Base-by-base conservation (phyloP, 1,139 yeast species). In the Ogataea hybrid region DNA sequence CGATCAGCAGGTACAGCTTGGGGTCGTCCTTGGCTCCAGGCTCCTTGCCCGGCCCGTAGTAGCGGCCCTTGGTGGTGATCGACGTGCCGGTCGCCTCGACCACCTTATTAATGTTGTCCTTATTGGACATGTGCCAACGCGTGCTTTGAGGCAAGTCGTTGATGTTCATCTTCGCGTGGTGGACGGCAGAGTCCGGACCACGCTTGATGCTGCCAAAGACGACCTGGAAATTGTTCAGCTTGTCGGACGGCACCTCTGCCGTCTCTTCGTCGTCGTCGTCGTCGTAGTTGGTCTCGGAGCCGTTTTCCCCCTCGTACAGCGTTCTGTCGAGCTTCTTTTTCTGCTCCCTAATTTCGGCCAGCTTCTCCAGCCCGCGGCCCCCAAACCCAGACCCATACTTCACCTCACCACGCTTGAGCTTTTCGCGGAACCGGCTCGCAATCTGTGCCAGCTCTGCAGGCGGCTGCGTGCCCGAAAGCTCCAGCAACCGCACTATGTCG, bases 91-190 rank as follows among this genome's bases (percentile, higher is more conserved):
- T 83, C 33, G 79, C 70, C 38, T 87, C 95, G 37, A 80, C 79
- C 35, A 92, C 74, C 51, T 76, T 77, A 3, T 77, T 64, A 39
- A 86, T 70, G 35, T 78, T 81, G 3, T 83, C 82, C 25, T 84
- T 73, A 48, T 84, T 81, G 4, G 90, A 81, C 5, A 86, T 90
- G 39, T 74, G 74, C 94, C 95, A 84, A 52, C 98, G 69, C 0
- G 90, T 92, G 34, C 76, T 71, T 56, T 85, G 92, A 0, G 97
- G 96, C 23, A 86, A 69, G 58, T 92, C 97, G 55, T 92, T 92
- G 51, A 90, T 82, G 39, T 79, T 78, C 43, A 92, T 71, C 8
- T 49, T 74, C 1, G 96, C 84, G 54, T 81, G 84, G 66, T 70
- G 87, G 22, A 77, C 74, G 21, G 83, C 75, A 18, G 73, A 67